Evolutionary conservation across 805 yeast species (phyloP).

Genomic region (Wickerhamomyces canadensis): DNA sequence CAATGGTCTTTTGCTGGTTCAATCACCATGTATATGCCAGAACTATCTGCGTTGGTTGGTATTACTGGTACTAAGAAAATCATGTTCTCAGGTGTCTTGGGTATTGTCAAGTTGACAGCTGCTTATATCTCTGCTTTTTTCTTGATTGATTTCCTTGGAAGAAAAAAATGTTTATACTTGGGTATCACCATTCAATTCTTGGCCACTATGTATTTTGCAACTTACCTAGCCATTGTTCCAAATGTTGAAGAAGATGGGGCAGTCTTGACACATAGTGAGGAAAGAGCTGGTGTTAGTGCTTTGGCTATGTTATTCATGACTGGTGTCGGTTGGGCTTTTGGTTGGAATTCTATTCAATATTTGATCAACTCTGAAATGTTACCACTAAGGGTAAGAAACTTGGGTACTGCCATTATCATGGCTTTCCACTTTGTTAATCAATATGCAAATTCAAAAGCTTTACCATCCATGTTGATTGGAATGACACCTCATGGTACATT

Average conservation of each 20-base stretch:
- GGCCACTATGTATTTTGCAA: conserved; percentile 40
- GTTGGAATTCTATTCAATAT: conserved; percentile 53
- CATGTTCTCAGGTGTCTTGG: conserved; percentile 47
- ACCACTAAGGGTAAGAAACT: conserved; percentile 43
- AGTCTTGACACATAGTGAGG: conserved; percentile 27
- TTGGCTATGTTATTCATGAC: conserved; percentile 43
- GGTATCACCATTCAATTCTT: conserved; percentile 42
- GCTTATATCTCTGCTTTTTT: conserved; percentile 49
- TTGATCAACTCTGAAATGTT: conserved; percentile 50
- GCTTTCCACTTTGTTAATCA: conserved; percentile 51
- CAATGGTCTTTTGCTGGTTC: conserved; percentile 61
- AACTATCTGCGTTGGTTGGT: conserved; percentile 43
- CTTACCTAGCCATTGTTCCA: conserved; percentile 41
- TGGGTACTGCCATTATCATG: conserved; percentile 49
- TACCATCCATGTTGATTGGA: conserved; percentile 43
- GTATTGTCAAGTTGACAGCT: conserved; percentile 44
- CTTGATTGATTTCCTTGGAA: conserved; percentile 47
- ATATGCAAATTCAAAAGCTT: conserved; percentile 51
- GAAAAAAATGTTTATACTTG: conserved; percentile 41
- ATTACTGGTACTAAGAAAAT: conserved; percentile 33
- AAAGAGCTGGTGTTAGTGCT: conserved; percentile 40
- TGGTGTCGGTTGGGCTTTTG: conserved; percentile 56
- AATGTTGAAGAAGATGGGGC: conserved; percentile 30
- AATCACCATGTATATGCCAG: conserved; percentile 52
- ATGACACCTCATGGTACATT: conserved; percentile 63